Evolutionary conservation across 225 moss, liverwort and hornwort genomes (phyloP).

Genomic region (Physcomitrellopsis africana): DNA sequence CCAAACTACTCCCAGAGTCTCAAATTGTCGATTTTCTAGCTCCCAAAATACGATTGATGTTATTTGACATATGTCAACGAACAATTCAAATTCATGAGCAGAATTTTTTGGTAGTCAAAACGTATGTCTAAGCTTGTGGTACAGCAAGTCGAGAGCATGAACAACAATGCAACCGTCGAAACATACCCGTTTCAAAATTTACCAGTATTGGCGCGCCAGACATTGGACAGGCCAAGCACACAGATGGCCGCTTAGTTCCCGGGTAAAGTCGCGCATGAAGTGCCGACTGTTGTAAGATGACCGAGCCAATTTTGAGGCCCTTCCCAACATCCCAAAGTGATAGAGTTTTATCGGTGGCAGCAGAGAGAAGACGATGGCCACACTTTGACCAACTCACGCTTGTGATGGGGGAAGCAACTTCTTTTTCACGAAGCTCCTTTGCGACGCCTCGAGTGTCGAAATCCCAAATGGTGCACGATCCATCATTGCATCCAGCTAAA

Average conservation of each 20-base stretch:
- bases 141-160: conserved; percentile 9
- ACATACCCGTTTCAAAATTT: conserved; percentile 66
- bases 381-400: conserved; percentile 99
- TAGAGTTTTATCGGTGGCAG: conserved; percentile 80
- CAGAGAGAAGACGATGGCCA: conserved; percentile 86
- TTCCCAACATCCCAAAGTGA: conserved; percentile 90
- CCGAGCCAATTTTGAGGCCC: conserved; percentile 58
- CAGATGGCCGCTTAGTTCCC: conserved; percentile 65
- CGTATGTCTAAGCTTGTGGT: neutral
- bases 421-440: conserved; percentile 87
- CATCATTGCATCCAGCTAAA: conserved; percentile 92
- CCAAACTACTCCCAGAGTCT: too few relatives aligned
- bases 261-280: conserved; percentile 89
- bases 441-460: conserved; percentile 98
- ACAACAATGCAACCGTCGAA: conserved; percentile 7
- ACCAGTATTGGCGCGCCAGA: conserved; percentile 84
- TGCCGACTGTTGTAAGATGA: conserved; percentile 74
- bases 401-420: conserved; percentile 61
- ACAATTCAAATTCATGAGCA: conserved; percentile 10
- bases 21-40: neutral
- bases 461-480: conserved; percentile 94
- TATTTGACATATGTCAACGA: neutral
- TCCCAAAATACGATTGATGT: neutral
- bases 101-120: neutral
- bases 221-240: conserved; percentile 89